These are phyloP conservation scores for Pichia sp. DNA, from an alignment of 1,139 yeast species.

Conservation along the genomic window DNA sequence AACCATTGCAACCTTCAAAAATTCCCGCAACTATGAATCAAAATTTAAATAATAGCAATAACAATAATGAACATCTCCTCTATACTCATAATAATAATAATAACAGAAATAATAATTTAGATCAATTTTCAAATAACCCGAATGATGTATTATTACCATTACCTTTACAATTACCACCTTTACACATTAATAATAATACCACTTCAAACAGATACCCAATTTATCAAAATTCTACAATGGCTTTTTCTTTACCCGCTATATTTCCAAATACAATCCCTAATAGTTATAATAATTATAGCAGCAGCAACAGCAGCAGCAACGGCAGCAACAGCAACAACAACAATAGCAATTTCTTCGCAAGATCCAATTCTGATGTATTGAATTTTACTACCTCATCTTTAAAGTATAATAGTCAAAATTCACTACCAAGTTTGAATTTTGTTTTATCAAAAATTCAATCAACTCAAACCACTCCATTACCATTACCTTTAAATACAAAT, in stretches of 20 bases:
- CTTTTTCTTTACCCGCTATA: neutral
- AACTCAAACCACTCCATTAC: constrained; percentile 5
- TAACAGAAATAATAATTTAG: neutral
- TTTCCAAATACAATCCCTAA: neutral
- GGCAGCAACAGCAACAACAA: neutral
- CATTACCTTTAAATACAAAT: constrained; percentile 1
- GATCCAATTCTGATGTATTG: constrained; percentile 1
- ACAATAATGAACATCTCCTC: too few relatives aligned
- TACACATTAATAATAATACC: neutral
- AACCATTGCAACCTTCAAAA: too few relatives aligned
- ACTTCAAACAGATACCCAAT: neutral
- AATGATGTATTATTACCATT: neutral
- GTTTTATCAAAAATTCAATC: constrained; percentile 14
- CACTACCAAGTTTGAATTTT: constrained; percentile 15
- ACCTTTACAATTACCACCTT: neutral
- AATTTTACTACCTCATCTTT: neutral
- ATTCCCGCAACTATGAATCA: too few relatives aligned
- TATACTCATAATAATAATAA: neutral
- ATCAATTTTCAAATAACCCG: too few relatives aligned
- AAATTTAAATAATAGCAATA: too few relatives aligned
- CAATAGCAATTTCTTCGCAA: neutral
- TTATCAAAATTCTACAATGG: too few relatives aligned
- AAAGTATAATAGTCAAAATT: neutral
- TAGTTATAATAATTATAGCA: neutral
- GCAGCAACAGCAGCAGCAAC: too few relatives aligned